Conservation (phyloP, 208 protist species). For the Balamuthia mandrillaris region DNA sequence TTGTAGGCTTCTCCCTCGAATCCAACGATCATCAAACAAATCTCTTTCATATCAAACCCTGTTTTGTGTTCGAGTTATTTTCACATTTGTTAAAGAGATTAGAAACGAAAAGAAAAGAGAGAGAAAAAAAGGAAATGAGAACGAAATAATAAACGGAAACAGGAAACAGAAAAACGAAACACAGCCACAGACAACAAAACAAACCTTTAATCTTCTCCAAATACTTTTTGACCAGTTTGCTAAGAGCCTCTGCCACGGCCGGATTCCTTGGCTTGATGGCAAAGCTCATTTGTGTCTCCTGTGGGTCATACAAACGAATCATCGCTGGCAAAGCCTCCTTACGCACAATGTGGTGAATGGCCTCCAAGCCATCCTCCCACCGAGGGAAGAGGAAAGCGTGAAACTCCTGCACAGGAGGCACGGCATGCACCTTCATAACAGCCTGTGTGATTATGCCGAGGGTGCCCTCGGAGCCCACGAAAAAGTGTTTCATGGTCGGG, state of each 20-base stretch:
- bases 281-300: constrained; percentile 31
- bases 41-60: constrained; percentile 37
- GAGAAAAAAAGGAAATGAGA: no score
- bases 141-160: no score
- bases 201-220: constrained; percentile 56
- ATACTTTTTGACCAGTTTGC: constrained; percentile 31
- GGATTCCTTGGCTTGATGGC: constrained; percentile 40
- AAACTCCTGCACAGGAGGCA: constrained; percentile 33
- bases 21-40: constrained; percentile 46
- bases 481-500: constrained; percentile 54
- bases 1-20: constrained; percentile 47
- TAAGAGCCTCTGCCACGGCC: constrained; percentile 44
- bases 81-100: no score
- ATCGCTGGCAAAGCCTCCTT: constrained; percentile 61
- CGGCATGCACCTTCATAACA: constrained; percentile 43
- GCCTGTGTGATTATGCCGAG: constrained; percentile 59
- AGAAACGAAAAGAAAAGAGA: no score
- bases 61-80: no score
- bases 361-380: constrained; percentile 36
- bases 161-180: no score
- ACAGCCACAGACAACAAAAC: no score
- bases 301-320: constrained; percentile 32
- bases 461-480: constrained; percentile 54
- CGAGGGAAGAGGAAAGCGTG: constrained; percentile 47
- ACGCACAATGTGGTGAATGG: constrained; percentile 33